phyloP scores from a whole-genome alignment of 345 rosid genomes.

The Euphorbia lathyris region DNA sequence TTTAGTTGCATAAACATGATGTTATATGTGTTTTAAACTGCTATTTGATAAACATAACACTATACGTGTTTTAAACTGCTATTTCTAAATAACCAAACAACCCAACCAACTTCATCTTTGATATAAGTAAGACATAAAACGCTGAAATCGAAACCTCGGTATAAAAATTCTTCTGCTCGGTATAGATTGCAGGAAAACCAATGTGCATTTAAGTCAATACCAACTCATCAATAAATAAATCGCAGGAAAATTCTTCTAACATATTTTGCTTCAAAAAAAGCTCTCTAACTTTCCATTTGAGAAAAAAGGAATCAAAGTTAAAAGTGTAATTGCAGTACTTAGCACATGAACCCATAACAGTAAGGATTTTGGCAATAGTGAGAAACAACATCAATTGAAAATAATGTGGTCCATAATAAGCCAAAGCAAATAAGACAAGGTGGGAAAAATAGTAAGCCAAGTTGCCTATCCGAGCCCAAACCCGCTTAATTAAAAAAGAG shows the following conservation, averaged over 20 bases:
- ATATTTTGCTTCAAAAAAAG: conserved; percentile 82
- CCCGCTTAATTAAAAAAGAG: too few relatives aligned
- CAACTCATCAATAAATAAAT: too few relatives aligned
- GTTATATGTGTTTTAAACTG: not conserved
- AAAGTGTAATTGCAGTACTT: conserved; percentile 83
- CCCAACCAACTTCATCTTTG: too few relatives aligned
- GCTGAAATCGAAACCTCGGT: too few relatives aligned
- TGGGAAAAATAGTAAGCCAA: too few relatives aligned
- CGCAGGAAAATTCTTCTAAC: too few relatives aligned
- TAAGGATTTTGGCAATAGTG: conserved; percentile 70
- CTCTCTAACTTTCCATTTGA: conserved; percentile 91
- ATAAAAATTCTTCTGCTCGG: not conserved
- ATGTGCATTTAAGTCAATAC: too few relatives aligned
- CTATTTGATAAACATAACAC: not conserved
- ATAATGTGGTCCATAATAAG: conserved; percentile 83
- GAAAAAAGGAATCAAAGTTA: conserved; percentile 81
- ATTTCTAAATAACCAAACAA: not conserved
- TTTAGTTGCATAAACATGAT: not conserved
- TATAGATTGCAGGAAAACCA: not conserved
- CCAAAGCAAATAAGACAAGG: too few relatives aligned
- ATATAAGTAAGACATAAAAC: too few relatives aligned
- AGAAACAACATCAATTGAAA: conserved; percentile 78
- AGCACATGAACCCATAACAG: conserved; percentile 87
- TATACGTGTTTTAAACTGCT: too few relatives aligned
- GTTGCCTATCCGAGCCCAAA: too few relatives aligned